These are phyloP conservation scores for Collybia sordida DNA, from an alignment of 768 basidiomycete species.

Conservation along the genomic window DNA sequence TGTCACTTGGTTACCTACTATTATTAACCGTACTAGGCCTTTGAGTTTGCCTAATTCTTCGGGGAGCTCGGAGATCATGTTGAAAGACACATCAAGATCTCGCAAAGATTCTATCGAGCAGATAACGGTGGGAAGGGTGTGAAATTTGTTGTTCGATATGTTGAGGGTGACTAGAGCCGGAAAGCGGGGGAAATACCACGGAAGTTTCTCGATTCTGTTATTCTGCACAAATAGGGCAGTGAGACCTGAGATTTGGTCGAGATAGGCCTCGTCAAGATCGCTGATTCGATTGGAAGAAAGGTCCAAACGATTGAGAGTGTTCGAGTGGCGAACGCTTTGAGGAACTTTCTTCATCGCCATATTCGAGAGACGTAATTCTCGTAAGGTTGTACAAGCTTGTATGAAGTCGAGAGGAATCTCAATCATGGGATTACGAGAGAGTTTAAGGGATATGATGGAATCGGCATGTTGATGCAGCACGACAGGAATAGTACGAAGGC, in stretches of 20 bases:
- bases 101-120: conserved; percentile 69
- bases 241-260: conserved; percentile 76
- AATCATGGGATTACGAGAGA: conserved; percentile 93
- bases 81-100: conserved; percentile 95
- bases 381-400: conserved; percentile 79
- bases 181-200: conserved; percentile 81
- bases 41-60: conserved; percentile 72
- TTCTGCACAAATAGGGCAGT: conserved; percentile 77
- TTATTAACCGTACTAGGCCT: conserved; percentile 67
- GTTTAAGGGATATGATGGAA: conserved; percentile 78
- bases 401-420: conserved; percentile 97
- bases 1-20: conserved; percentile 84
- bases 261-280: conserved; percentile 82
- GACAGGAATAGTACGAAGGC: conserved; percentile 87
- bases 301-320: conserved; percentile 76
- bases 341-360: conserved; percentile 97
- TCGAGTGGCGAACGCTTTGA: conserved; percentile 72
- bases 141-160: conserved; percentile 96
- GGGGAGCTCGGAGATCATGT: conserved; percentile 80
- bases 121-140: conserved; percentile 69
- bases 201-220: conserved; percentile 86
- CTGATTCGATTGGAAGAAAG: conserved; percentile 89
- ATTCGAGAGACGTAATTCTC: conserved; percentile 82
- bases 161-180: conserved; percentile 74
- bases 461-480: conserved; percentile 82